These are phyloP conservation scores for Cercospora zeina DNA, from an alignment of 2,329 filamentous ascomycete species.

Conservation along the genomic window DNA sequence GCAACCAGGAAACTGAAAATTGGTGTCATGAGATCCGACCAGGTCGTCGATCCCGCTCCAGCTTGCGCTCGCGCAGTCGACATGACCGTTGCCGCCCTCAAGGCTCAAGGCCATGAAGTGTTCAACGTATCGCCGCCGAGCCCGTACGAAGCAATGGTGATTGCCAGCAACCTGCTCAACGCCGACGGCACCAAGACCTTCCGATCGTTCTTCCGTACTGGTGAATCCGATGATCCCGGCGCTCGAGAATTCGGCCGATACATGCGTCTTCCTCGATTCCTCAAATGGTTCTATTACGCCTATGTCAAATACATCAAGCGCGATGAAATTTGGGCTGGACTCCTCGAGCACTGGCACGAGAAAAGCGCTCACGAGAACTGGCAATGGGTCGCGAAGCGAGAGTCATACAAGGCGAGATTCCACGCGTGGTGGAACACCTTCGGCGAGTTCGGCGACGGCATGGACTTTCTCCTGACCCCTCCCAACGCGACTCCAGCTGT, in stretches of 20 bases:
- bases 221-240: slow-evolving; percentile 78
- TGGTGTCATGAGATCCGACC: slow-evolving; percentile 69
- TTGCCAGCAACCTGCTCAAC: slow-evolving; percentile 79
- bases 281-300: slow-evolving; percentile 84
- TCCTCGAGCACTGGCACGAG: slow-evolving; percentile 70
- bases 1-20: slow-evolving; percentile 66
- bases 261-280: slow-evolving; percentile 68
- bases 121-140: slow-evolving; percentile 55
- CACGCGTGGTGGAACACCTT: slow-evolving; percentile 80
- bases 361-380: slow-evolving; percentile 79
- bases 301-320: slow-evolving; percentile 82
- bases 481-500: slow-evolving; percentile 88
- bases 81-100: slow-evolving; percentile 68
- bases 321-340: slow-evolving; percentile 74
- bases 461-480: slow-evolving; percentile 80
- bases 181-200: slow-evolving; percentile 81
- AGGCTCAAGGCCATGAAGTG: slow-evolving; percentile 72
- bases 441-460: slow-evolving; percentile 40
- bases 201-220: slow-evolving; percentile 70
- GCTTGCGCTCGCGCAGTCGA: slow-evolving; percentile 77
- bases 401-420: slow-evolving; percentile 74
- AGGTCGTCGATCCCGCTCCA: slow-evolving; percentile 81
- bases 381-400: slow-evolving; percentile 74
- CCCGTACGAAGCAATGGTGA: slow-evolving; percentile 71
- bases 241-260: slow-evolving; percentile 73